Base-by-base conservation (phyloP, 2,329 filamentous ascomycete genomes). In the Curvularia eragrostidis region DNA sequence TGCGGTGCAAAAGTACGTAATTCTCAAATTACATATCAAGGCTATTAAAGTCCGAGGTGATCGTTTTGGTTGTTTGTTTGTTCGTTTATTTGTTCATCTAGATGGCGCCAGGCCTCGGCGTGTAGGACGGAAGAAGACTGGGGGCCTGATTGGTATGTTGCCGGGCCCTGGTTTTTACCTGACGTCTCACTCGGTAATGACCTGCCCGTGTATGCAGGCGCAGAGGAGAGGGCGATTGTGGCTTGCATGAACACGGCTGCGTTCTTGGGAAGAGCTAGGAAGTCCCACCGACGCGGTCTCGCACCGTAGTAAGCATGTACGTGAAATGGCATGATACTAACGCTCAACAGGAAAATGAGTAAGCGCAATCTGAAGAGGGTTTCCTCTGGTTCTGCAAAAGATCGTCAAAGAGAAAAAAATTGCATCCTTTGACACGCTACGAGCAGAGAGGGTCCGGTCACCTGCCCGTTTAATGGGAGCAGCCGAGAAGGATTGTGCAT, bases 401-500 rank as follows among this genome's bases (percentile, higher is more conserved):
- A 10, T 48, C 46, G 13, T 48, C 26, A 19, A 53, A 38, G 30
- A 46, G 23, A 46, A 48, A 48, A 48, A 48, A 48, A 38, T 6
- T 21, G 19, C 21, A 36, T 28, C 52, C 44, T 28, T 36, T 36
- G 30, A 36, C 46, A 41, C 30, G 28, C 32, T 42, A 28, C 24
- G 23, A 41, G 24, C 15, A 24, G 10, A 18, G 8, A 36, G 21
- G 19, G 49, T 26, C 23, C 50, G 32, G 30, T 26, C 54, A 57
- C 54, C 43, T 57, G 54, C 54, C 54, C 49, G 26, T 53, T 56
- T 56, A 34, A 47, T 48, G 54, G 49, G 54, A 48, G 36, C 43
- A 57, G 43, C 54, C 54, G 54, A 48, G 50, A 41, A 52, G 49
- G 54, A 54, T 48, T 53, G 43, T 57, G 54, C 49, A 42, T 53